phyloP scores from a whole-genome alignment of 2,329 filamentous ascomycete genomes.

The Clarireedia paspali region DNA sequence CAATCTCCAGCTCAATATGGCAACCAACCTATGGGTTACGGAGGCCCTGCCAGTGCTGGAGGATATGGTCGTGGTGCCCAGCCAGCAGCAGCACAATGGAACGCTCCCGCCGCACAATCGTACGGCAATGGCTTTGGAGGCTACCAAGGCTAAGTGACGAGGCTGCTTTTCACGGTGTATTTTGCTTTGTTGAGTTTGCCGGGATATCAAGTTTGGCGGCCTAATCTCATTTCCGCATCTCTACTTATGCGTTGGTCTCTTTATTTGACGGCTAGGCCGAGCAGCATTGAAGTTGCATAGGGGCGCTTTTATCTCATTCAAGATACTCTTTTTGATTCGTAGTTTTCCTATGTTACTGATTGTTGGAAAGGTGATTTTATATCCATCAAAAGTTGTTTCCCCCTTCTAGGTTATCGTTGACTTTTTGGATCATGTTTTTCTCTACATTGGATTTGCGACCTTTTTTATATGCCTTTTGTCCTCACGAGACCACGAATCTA shows the following conservation, averaged over 20 bases:
- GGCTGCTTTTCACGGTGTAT: slow-evolving; percentile 12
- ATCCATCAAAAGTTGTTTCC: slow-evolving; percentile 28
- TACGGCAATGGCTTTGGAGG: slow-evolving; percentile 55
- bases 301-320: slow-evolving; percentile 22
- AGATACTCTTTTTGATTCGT: slow-evolving; percentile 24
- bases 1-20: slow-evolving; percentile 56
- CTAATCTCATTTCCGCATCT: slow-evolving; percentile 20
- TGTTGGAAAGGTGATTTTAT: slow-evolving; percentile 26
- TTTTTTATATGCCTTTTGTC: slow-evolving; percentile 22
- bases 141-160: slow-evolving; percentile 47
- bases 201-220: slow-evolving; percentile 23
- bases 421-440: slow-evolving; percentile 18
- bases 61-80: slow-evolving; percentile 73
- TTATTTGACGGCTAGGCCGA: slow-evolving; percentile 20
- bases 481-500: slow-evolving; percentile 32
- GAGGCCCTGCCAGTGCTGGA: slow-evolving; percentile 65
- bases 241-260: slow-evolving; percentile 15
- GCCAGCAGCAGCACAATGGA: slow-evolving; percentile 32
- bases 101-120: slow-evolving; percentile 50
- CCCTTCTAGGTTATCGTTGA: slow-evolving; percentile 27
- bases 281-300: slow-evolving; percentile 26
- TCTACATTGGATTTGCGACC: slow-evolving; percentile 23
- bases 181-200: slow-evolving; percentile 14
- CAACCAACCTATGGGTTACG: slow-evolving; percentile 65
- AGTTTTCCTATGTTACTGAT: slow-evolving; percentile 22